Percentiles rank a stretch among this genome's conserved stretches.
These are phyloP conservation scores for Pachyrhizus erosus DNA, from an alignment of 306 rosid species.

Conservation along the genomic window DNA sequence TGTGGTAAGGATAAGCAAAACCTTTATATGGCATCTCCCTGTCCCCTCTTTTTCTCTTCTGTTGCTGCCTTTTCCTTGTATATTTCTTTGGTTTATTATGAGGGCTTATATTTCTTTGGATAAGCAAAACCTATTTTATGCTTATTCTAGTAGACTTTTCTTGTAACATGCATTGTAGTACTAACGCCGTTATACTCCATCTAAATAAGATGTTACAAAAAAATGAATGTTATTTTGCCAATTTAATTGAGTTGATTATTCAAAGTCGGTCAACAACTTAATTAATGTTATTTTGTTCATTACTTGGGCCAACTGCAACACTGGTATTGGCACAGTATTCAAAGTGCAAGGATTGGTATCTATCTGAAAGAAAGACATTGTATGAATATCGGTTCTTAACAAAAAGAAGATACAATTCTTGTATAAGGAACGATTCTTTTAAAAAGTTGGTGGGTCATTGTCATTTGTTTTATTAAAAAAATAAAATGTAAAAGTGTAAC, in stretches of 20 bases:
- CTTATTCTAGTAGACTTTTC: too few relatives aligned
- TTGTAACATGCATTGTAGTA: background rate
- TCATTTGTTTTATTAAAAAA: too few relatives aligned
- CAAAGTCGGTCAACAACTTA: background rate
- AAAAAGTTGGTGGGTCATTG: too few relatives aligned
- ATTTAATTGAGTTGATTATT: background rate
- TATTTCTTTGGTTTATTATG: background rate
- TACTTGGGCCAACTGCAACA: too few relatives aligned
- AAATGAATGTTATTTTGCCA: constrained; percentile 7
- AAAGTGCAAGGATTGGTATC: too few relatives aligned
- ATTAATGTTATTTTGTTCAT: constrained; percentile 18
- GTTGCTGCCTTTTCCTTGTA: background rate
- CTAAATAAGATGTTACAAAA: constrained; percentile 12
- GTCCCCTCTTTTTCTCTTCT: background rate
- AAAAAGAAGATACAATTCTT: too few relatives aligned
- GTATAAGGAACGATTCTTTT: too few relatives aligned
- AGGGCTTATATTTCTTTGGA: background rate
- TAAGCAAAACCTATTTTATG: background rate
- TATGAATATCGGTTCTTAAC: too few relatives aligned
- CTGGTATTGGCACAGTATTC: too few relatives aligned
- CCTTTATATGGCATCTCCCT: background rate
- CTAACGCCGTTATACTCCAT: background rate
- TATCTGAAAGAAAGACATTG: too few relatives aligned
- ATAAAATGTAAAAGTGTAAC: too few relatives aligned
- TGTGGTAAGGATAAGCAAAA: background rate